Base-by-base conservation (phyloP, 129 eudicot genomes). In the carrot (Daucus carota) region DNA sequence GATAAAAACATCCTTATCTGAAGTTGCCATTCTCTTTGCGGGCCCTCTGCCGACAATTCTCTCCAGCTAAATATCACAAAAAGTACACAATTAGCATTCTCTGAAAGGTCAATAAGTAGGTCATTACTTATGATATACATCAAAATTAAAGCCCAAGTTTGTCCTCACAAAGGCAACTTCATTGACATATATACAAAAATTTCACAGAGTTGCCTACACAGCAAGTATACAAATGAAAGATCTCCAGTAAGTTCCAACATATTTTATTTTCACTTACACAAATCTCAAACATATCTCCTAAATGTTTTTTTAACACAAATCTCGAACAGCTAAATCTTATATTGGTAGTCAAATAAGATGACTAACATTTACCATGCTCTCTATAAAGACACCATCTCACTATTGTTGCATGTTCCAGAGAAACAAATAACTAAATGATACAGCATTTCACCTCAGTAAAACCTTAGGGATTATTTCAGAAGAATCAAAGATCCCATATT, bases 1-100 rank as follows among this genome's bases (percentile, higher is more conserved):
- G 38, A 90, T 85, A 70, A 91, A 94, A 41, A 89, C 83, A 34
- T 86, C 84, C 72, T 94, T 89, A 59, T 94, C 93, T 66, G 97
- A 94, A 8, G 77, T 78, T 69, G 84, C 80, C 99, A 94, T 87
- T 82, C 90, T 81, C 80, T 89, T 94, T 60, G 99, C 89, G 15
- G 96, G 83, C 24, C 80, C 76, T 5, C 87, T 83, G 60, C 99
- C 97, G 78, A 94, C 99, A 73, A 91, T 82, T 76, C 99, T 87
- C 89, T 91, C 99, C 79, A 94, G 85, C 99, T 94, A 78, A 68
- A 80, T 38, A 71, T 65, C 70, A 75, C 33, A 46, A 73, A 34
- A 40, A 48, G 18, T 43, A 65, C n/a, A 17, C 70, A 65, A 33
- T 65, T 31, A 65, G 70, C 20, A 16, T 65, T 65, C 40, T 65